phyloP scores from a whole-genome alignment of 2,329 filamentous ascomycete genomes.

The Paecilomyces formosus region DNA sequence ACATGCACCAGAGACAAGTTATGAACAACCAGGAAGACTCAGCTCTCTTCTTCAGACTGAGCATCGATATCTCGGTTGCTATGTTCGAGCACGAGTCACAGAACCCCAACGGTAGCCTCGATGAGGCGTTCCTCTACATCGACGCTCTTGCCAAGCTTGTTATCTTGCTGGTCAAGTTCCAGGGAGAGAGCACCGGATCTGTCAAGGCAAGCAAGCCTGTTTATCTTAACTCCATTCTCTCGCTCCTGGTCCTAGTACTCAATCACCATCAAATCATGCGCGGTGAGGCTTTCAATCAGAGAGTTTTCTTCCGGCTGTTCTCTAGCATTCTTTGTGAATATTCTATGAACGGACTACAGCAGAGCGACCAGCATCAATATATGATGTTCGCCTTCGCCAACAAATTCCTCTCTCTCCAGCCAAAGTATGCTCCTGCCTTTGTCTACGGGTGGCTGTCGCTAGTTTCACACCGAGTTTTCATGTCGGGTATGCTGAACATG shows the following conservation, averaged over 20 bases:
- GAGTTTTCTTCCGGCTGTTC: slow-evolving; percentile 85
- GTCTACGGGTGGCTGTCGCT: slow-evolving; percentile 77
- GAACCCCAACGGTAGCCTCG: slow-evolving; percentile 52
- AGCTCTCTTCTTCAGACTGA: slow-evolving; percentile 69
- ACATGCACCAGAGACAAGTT: slow-evolving; percentile 67
- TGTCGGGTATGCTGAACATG: slow-evolving; percentile 67
- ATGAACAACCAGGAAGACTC: slow-evolving; percentile 70
- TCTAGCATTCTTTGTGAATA: slow-evolving; percentile 76
- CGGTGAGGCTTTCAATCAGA: slow-evolving; percentile 75
- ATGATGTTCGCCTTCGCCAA: slow-evolving; percentile 66
- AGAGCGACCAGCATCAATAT: slow-evolving; percentile 56
- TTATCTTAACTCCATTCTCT: slow-evolving; percentile 71
- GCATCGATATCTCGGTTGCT: slow-evolving; percentile 70
- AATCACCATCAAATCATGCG: slow-evolving; percentile 78
- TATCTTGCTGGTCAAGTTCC: slow-evolving; percentile 65
- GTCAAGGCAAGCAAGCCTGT: slow-evolving; percentile 57
- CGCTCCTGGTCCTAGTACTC: slow-evolving; percentile 70
- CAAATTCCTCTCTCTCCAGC: slow-evolving; percentile 66
- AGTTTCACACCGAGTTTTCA: slow-evolving; percentile 75
- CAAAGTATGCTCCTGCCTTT: slow-evolving; percentile 72
- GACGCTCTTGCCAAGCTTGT: slow-evolving; percentile 82
- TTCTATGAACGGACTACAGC: slow-evolving; percentile 49
- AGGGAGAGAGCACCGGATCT: slow-evolving; percentile 53
- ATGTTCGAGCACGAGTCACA: slow-evolving; percentile 67
- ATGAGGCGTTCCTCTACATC: slow-evolving; percentile 55